phyloP scores from a whole-genome alignment of 495 filamentous ascomycete genomes.

The Beverwykella pulmonaria region DNA sequence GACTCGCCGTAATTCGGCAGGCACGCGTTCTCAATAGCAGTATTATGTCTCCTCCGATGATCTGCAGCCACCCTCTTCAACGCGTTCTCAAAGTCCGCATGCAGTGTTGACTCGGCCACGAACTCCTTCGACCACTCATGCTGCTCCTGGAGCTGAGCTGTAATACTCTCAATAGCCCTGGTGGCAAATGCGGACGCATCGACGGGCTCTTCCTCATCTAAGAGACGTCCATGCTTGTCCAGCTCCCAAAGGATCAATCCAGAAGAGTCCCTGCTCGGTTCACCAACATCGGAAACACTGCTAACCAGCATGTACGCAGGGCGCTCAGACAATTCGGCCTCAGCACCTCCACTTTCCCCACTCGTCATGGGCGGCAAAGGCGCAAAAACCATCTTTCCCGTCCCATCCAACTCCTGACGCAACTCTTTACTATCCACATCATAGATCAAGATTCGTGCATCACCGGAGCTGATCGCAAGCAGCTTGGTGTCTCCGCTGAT shows the following conservation, averaged over 20 bases:
- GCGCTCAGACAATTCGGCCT: not conserved
- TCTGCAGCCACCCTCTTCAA: slow-evolving; percentile 3
- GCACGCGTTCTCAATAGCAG: not conserved
- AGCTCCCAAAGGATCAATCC: slow-evolving; percentile 24
- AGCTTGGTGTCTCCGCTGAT: slow-evolving; percentile 13
- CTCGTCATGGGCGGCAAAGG: not conserved
- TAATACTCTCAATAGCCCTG: slow-evolving; percentile 20
- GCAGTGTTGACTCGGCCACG: not conserved
- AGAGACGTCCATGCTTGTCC: slow-evolving; percentile 20
- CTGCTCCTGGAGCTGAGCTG: not conserved
- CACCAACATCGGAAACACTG: not conserved
- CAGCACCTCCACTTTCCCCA: not conserved
- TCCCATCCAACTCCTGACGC: slow-evolving; percentile 12
- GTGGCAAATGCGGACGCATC: slow-evolving; percentile 14
- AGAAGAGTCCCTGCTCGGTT: not conserved
- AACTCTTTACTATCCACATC: slow-evolving; percentile 14
- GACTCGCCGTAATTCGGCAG: not conserved
- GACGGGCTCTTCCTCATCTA: slow-evolving; percentile 23
- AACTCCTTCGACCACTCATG: slow-evolving; percentile 27
- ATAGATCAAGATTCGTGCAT: slow-evolving; percentile 6
- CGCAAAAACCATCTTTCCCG: slow-evolving; percentile 8
- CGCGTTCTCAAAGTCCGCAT: slow-evolving; percentile 5
- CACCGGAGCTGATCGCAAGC: slow-evolving; percentile 14
- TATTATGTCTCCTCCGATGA: slow-evolving; percentile 17
- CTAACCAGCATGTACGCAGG: slow-evolving; percentile 23